Conservation (phyloP, 805 yeast genomes). For the Yarrowia phangngaensis region DNA sequence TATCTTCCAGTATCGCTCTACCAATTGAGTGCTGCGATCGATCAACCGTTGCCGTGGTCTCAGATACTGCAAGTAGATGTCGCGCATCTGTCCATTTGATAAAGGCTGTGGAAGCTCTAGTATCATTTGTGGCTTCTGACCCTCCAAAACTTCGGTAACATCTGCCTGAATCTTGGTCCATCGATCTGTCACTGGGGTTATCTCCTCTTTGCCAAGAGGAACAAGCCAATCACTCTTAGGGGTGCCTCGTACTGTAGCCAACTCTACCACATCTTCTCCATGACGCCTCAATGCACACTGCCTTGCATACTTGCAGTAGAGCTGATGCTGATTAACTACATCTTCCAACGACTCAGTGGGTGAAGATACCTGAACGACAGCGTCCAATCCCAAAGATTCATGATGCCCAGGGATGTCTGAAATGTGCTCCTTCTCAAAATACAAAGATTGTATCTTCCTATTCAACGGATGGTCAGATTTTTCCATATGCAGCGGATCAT, state of each 20-base stretch:
- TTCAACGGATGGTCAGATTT: conserved; percentile 10
- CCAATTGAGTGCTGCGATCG: conserved; percentile 5
- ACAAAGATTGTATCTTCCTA: conserved; percentile 15
- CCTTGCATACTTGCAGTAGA: neutral
- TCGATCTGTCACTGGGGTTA: neutral
- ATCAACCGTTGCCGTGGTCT: conserved; percentile 13
- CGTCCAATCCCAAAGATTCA: conserved; percentile 9
- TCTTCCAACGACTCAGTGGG: conserved; percentile 12
- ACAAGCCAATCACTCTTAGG: conserved; percentile 20
- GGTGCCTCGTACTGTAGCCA: conserved; percentile 9
- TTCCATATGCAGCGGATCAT: conserved; percentile 6
- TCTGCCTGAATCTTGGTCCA: conserved; percentile 8
- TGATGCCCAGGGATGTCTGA: conserved; percentile 6
- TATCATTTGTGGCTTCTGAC: neutral
- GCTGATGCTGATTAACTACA: conserved; percentile 19
- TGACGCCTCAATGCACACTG: conserved; percentile 4
- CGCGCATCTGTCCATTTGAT: neutral
- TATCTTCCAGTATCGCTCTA: conserved; percentile 20
- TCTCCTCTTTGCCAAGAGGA: neutral
- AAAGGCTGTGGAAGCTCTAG: conserved; percentile 15
- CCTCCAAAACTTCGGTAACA: neutral
- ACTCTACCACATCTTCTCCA: conserved; percentile 6
- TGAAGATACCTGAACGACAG: neutral
- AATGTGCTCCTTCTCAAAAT: conserved; percentile 13
- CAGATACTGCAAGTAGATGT: neutral